Base-by-base conservation (phyloP, 2,329 filamentous ascomycete species). In the Arthrobotrys conoides region DNA sequence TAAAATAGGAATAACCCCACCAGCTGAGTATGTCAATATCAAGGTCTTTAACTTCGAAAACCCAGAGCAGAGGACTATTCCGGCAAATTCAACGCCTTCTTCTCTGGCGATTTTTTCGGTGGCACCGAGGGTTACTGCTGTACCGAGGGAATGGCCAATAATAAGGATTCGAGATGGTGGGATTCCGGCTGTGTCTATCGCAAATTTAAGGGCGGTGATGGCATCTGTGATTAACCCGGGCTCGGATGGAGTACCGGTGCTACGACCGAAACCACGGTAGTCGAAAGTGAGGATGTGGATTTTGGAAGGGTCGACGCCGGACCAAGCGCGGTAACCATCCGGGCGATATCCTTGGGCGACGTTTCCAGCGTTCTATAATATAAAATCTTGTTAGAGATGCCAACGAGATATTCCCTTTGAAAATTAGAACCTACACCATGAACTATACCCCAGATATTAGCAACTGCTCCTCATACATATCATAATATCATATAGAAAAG, bases 261-360 rank as follows among this genome's bases (percentile, higher is more conserved):
- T 96, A 46, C 89, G 88, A 0, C 94, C 94, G 81, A 93, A 97
- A 5, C 94, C 94, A 18, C 94, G 91, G 84, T 97, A 97, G 86
- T 97, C 94, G 82, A 97, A 90, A 46, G 93, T 89, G n/a, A 97
- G 87, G 53, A 97, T 89, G 83, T 97, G 94, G 69, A 94, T 89
- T 71, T 88, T 87, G 0, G 87, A 90, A 0, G 88, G 88, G 1
- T 91, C 92, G 1, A 91, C 90, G 66, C 91, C 89, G 3, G 93
- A 90, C 49, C 97, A 86, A 53, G 90, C 88, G 81, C 94, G 93
- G 83, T 96, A 96, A 71, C 90, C 92, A 36, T 90, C 87, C 1
- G 93, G 91, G 16, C 95, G 90, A 83, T 91, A 88, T 76, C 90
- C 90, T 83, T 96, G 92, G 18, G 91, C 93, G 33, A 98, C 84